These are phyloP conservation scores for Monosporozyma solicola DNA, from an alignment of 805 yeast genomes.

Conservation along the genomic window DNA sequence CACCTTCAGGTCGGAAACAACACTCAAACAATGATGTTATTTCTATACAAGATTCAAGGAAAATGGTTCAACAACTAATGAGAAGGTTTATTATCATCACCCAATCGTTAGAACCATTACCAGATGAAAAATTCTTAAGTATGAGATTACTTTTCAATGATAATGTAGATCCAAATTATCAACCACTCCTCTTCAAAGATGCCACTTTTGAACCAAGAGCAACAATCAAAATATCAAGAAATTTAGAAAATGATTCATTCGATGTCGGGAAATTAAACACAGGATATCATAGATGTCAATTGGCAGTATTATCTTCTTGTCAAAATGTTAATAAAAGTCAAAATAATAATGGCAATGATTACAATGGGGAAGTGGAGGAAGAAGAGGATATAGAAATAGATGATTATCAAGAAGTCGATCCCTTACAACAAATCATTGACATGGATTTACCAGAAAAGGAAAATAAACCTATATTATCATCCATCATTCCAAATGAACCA, in stretches of 20 bases:
- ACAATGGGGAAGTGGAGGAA: too few species aligned
- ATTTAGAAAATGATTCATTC: neutral
- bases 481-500: neutral
- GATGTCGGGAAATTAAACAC: slow-evolving; percentile 28
- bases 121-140: slow-evolving; percentile 37
- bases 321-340: slow-evolving; percentile 8
- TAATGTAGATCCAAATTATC: slow-evolving; percentile 38
- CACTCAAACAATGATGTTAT: slow-evolving; percentile 9
- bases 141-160: slow-evolving; percentile 45
- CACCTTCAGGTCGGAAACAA: slow-evolving; percentile 8
- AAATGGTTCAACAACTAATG: slow-evolving; percentile 40
- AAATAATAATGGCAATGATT: neutral
- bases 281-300: slow-evolving; percentile 23
- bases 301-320: slow-evolving; percentile 26
- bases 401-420: slow-evolving; percentile 18
- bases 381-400: neutral
- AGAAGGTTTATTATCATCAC: slow-evolving; percentile 44
- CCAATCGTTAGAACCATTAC: slow-evolving; percentile 45
- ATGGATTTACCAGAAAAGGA: neutral
- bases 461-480: neutral
- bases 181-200: slow-evolving; percentile 41
- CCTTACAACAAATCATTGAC: slow-evolving; percentile 16
- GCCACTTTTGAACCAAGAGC: slow-evolving; percentile 33
- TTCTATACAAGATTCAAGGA: slow-evolving; percentile 33
- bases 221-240: slow-evolving; percentile 24